Conservation (phyloP, 1,284 basidiomycete species). For the Coriolopsis trogii region DNA sequence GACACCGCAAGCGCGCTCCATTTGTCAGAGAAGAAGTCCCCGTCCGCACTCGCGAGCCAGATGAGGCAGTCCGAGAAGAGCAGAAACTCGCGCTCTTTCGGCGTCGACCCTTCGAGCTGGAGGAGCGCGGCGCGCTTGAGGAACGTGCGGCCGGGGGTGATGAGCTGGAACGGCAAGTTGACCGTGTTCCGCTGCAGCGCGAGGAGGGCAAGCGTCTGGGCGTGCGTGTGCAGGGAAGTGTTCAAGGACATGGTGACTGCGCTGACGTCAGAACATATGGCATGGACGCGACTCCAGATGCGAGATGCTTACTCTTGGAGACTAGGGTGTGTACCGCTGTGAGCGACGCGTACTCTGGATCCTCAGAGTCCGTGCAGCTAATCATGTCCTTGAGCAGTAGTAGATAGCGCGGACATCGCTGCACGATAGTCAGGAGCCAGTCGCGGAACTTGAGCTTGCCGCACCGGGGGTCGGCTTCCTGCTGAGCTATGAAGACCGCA, state of each 20-base stretch:
- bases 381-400: constrained; percentile 82
- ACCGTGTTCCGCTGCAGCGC: constrained; percentile 76
- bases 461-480: constrained; percentile 69
- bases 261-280: background rate
- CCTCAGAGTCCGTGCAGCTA: constrained; percentile 59
- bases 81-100: constrained; percentile 70
- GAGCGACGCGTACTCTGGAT: constrained; percentile 65
- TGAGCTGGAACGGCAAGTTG: constrained; percentile 75
- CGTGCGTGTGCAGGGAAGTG: constrained; percentile 75
- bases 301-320: constrained; percentile 61
- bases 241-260: constrained; percentile 80
- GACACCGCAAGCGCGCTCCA: constrained; percentile 22
- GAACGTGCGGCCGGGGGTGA: constrained; percentile 78
- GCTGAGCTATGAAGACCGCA: constrained; percentile 57
- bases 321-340: constrained; percentile 65
- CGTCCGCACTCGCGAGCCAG: constrained; percentile 67
- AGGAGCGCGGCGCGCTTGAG: constrained; percentile 67
- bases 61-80: constrained; percentile 82
- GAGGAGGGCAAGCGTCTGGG: constrained; percentile 72
- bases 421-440: constrained; percentile 86
- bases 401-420: constrained; percentile 85
- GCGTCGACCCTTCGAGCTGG: constrained; percentile 55
- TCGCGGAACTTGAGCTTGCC: constrained; percentile 75
- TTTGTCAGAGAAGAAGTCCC: constrained; percentile 31
- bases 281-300: constrained; percentile 11